phyloP scores from a whole-genome alignment of 768 basidiomycete genomes.

The Lentinula guzmanii region DNA sequence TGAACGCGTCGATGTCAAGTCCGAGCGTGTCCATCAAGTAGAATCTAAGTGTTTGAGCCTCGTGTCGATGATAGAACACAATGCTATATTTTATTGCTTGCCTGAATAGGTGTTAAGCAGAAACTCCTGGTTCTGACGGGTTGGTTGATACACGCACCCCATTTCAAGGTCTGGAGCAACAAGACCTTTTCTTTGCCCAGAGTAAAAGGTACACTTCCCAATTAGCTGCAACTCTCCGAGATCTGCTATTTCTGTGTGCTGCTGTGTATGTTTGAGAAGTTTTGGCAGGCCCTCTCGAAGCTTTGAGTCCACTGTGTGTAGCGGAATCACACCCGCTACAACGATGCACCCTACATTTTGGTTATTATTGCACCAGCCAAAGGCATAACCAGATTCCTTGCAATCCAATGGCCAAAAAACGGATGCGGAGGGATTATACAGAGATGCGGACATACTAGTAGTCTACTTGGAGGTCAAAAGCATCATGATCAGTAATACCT shows the following conservation, averaged over 20 bases:
- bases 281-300: background rate
- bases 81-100: conserved; percentile 17
- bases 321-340: conserved; percentile 23
- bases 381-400: conserved; percentile 40
- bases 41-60: conserved; percentile 54
- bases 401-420: conserved; percentile 59
- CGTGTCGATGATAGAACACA: conserved; percentile 50
- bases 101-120: background rate
- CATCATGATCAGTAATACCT: background rate
- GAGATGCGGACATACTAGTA: background rate
- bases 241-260: background rate
- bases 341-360: conserved; percentile 48
- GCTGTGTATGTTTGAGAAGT: background rate
- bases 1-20: conserved; percentile 23
- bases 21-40: conserved; percentile 42
- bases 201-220: background rate
- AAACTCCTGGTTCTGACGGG: background rate
- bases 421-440: conserved; percentile 7
- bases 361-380: conserved; percentile 49
- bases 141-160: background rate
- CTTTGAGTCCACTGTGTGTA: conserved; percentile 2
- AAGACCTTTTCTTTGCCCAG: conserved; percentile 5
- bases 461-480: too few relatives aligned
- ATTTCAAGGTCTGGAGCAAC: background rate
- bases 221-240: background rate